These are phyloP conservation scores for Rhodotorula sp. DNA, from an alignment of 1,284 basidiomycete genomes.

Conservation along the genomic window DNA sequence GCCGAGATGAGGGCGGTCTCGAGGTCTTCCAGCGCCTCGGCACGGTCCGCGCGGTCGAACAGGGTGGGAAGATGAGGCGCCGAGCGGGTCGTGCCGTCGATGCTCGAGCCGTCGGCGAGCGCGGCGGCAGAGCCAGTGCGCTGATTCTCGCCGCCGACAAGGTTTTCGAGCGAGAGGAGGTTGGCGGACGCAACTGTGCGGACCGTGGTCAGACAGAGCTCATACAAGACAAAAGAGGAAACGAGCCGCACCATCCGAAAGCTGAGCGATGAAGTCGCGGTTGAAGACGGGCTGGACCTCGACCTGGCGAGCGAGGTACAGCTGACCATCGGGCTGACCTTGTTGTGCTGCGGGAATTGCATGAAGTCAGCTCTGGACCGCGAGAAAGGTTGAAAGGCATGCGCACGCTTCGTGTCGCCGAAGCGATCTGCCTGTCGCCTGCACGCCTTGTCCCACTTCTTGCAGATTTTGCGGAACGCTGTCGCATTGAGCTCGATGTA, in stretches of 20 bases:
- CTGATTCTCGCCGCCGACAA: conserved; percentile 42
- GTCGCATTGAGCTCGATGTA: conserved; percentile 98
- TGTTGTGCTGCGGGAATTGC: conserved; percentile 60
- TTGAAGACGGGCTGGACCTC: conserved; percentile 98
- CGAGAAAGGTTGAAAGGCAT: too few relatives aligned
- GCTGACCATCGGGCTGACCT: conserved; percentile 85
- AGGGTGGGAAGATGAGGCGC: conserved; percentile 29
- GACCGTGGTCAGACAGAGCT: too few relatives aligned
- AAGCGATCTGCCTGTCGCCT: conserved; percentile 39
- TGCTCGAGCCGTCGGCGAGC: conserved; percentile 66
- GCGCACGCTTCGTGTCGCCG: conserved; percentile 27
- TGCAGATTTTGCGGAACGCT: conserved; percentile 91
- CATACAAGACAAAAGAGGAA: too few relatives aligned
- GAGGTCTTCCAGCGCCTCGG: conserved; percentile 72
- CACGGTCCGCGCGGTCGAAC: conserved; percentile 45
- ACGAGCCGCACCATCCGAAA: conserved; percentile 74
- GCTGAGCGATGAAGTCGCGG: conserved; percentile 93
- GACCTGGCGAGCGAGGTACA: conserved; percentile 94
- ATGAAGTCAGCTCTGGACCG: too few relatives aligned
- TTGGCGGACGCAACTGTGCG: conserved; percentile 86
- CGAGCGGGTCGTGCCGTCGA: conserved; percentile 23
- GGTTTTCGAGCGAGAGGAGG: conserved; percentile 84
- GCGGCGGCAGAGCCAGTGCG: conserved; percentile 57
- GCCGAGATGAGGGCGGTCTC: conserved; percentile 70
- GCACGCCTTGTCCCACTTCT: conserved; percentile 90